Evolutionary conservation across 2,329 filamentous ascomycete species (phyloP), one percentile per base, ranked within the genome.

Genomic region (Aspergillus sergii): DNA sequence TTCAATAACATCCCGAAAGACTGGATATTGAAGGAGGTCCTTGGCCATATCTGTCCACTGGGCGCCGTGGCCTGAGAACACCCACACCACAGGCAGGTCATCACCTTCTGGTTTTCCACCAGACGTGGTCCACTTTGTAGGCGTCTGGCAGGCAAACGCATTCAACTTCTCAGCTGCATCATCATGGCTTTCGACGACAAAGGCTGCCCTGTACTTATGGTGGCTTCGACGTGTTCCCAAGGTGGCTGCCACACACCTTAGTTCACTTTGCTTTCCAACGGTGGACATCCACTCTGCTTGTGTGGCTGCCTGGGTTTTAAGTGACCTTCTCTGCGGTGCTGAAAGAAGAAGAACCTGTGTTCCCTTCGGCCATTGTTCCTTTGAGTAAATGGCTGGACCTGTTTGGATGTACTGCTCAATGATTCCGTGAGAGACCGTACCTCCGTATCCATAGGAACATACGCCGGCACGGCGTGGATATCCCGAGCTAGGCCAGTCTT

Each of bases 31-130:
- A 23, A 79, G 57, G 0, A 81, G 67, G 26, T 76, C 74, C 36
- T 74, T 75, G 8, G 76, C 79, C 79, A 81, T 81, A 23, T 75
- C 71, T 0, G 65, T 50, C 78, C 79, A 81, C 58, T 81, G 79
- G 1, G 79, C 77, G 11, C 79, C 79, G 51, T 81, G 79, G 2
- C 79, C 79, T 1, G 78, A 79, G 62, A 80, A 80, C 0, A 81
- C 72, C 76, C 77, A 81, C 0, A 66, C 62, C 5, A 65, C 55
- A 23, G 64, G 58, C n/a, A 43, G 61, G 41, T 34, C 43, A 9
- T 75, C 73, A 6, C 69, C 68, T 21, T 66, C 72, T 16, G 62
- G 67, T 5, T 65, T 23, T 9, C 61, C 54, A 39, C 61, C 55
- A 50, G 66, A 61, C 1, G 64, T 46, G 26, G 32, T 59, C 66